These are phyloP conservation scores for Moesziomyces parantarcticus DNA, from an alignment of 1,284 basidiomycete species.

Conservation along the genomic window DNA sequence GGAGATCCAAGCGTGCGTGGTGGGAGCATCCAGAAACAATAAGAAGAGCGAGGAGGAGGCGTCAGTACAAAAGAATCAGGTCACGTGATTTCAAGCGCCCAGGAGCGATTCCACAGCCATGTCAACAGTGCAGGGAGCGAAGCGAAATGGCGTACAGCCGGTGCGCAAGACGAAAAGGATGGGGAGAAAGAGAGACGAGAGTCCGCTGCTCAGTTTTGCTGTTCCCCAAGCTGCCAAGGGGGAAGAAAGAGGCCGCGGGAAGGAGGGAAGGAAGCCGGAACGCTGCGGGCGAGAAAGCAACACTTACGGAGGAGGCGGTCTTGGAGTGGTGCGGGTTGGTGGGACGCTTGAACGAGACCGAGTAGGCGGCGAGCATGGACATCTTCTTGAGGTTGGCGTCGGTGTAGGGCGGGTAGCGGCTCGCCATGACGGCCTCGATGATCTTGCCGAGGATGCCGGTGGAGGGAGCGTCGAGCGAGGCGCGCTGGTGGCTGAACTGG, in stretches of 20 bases:
- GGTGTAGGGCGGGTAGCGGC: constrained; percentile 68
- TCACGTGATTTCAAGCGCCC: constrained; percentile 25
- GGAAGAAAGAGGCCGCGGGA: too few relatives aligned
- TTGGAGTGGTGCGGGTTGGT: constrained; percentile 54
- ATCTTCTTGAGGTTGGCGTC: constrained; percentile 54
- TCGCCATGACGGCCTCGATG: constrained; percentile 66
- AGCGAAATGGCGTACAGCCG: too few relatives aligned
- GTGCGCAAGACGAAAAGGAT: neutral
- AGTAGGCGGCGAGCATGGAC: constrained; percentile 35
- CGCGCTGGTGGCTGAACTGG: constrained; percentile 71
- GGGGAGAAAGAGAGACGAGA: constrained; percentile 6
- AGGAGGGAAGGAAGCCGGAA: neutral
- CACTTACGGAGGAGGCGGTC: constrained; percentile 46
- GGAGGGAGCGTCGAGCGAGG: constrained; percentile 70
- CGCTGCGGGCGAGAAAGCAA: neutral
- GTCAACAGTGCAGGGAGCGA: too few relatives aligned
- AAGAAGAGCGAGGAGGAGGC: constrained; percentile 3
- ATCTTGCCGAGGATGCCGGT: constrained; percentile 62
- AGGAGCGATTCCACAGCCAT: constrained; percentile 4
- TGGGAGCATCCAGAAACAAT: neutral
- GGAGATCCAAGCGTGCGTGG: neutral
- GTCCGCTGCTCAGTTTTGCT: constrained; percentile 44
- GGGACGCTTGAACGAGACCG: constrained; percentile 50
- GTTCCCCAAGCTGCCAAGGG: too few relatives aligned
- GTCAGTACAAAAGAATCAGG: constrained; percentile 5